Evolutionary conservation across 169 alveolate species (phyloP).

Genomic region (Plasmodium relictum): DNA sequence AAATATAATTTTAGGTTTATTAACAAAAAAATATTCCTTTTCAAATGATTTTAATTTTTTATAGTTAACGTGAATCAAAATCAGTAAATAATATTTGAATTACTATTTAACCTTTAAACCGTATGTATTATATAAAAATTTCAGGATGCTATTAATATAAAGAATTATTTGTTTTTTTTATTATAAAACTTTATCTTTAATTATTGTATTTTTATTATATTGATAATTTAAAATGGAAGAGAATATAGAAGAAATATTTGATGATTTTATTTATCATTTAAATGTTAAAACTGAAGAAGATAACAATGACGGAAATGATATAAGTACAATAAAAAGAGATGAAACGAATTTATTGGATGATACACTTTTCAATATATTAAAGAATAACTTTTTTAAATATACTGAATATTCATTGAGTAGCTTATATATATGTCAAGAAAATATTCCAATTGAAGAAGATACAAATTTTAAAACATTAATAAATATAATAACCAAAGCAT

Average conservation of each 20-base stretch:
- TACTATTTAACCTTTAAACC: no score
- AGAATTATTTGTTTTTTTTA: no score
- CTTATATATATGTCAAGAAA: conserved; percentile 46
- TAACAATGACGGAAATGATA: neutral
- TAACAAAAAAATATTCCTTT: no score
- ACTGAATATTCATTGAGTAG: conserved; percentile 76
- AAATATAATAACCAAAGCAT: conserved; percentile 64
- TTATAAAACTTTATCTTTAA: neutral
- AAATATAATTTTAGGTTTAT: no score
- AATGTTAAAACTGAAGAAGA: conserved; percentile 4
- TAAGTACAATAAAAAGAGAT: neutral
- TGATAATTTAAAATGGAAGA: conserved; percentile 5
- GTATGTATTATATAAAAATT: no score
- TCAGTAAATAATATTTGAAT: no score
- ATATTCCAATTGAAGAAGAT: conserved; percentile 51
- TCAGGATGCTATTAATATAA: no score
- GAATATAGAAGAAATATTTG: conserved; percentile 27
- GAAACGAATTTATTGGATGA: conserved; percentile 15
- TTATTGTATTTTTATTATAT: no score
- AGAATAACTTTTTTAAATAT: conserved; percentile 47
- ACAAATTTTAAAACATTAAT: conserved; percentile 34
- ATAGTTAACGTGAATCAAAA: no score
- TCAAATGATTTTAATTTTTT: no score
- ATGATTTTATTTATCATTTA: conserved; percentile 11
- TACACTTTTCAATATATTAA: conserved; percentile 7